These are phyloP conservation scores for Pichia sp. DNA, from an alignment of 1,139 yeast species.

Conservation along the genomic window DNA sequence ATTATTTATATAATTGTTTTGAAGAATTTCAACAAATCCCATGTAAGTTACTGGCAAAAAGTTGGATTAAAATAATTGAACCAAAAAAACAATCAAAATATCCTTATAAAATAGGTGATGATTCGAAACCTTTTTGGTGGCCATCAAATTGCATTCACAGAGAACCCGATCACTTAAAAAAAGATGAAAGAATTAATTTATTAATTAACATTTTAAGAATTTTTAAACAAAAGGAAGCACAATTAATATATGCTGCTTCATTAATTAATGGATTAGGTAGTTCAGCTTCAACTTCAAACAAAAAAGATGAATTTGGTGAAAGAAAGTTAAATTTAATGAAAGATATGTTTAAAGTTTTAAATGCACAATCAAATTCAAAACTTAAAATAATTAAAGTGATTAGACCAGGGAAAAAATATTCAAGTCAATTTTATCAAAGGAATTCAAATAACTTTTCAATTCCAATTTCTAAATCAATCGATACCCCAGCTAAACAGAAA, in stretches of 20 bases:
- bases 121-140: slow-evolving; percentile 65
- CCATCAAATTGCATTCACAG: slow-evolving; percentile 51
- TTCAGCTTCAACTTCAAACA: slow-evolving; percentile 10
- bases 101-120: slow-evolving; percentile 53
- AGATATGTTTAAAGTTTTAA: slow-evolving; percentile 24
- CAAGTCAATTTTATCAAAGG: slow-evolving; percentile 20
- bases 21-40: slow-evolving; percentile 44
- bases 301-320: slow-evolving; percentile 17
- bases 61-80: slow-evolving; percentile 61
- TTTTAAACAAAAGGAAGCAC: slow-evolving; percentile 20
- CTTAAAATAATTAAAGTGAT: slow-evolving; percentile 17
- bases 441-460: neutral
- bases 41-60: slow-evolving; percentile 58
- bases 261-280: slow-evolving; percentile 21
- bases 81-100: slow-evolving; percentile 59
- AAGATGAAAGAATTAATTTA: slow-evolving; percentile 46
- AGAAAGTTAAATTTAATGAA: slow-evolving; percentile 21
- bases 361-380: slow-evolving; percentile 6
- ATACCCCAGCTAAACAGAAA: neutral
- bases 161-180: slow-evolving; percentile 70
- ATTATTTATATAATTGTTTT: slow-evolving; percentile 26
- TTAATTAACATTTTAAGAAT: slow-evolving; percentile 35
- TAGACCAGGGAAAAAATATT: slow-evolving; percentile 28
- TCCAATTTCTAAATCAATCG: neutral
- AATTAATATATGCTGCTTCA: slow-evolving; percentile 21